These are phyloP conservation scores for Botrytis elliptica DNA, from an alignment of 2,329 filamentous ascomycete species.

Conservation along the genomic window DNA sequence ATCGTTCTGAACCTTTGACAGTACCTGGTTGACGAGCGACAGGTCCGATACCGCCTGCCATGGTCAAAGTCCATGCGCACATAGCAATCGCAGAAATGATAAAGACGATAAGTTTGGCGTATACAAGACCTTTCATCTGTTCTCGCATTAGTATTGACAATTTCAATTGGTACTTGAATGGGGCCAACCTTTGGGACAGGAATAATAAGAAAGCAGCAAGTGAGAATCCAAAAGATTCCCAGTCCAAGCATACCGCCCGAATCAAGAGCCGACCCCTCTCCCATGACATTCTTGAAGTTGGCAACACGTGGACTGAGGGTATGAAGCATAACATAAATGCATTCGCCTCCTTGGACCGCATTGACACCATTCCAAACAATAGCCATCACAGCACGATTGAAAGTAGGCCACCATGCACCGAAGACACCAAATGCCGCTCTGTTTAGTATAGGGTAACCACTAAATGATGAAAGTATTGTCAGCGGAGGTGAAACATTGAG, in stretches of 20 bases:
- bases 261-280: constrained; percentile 43
- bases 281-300: constrained; percentile 43
- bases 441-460: constrained; percentile 44
- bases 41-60: constrained; percentile 39
- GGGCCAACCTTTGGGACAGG: constrained; percentile 40
- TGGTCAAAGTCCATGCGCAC: constrained; percentile 42
- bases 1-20: constrained; percentile 39
- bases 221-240: constrained; percentile 44
- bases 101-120: constrained; percentile 43
- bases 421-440: constrained; percentile 46
- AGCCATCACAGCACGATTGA: constrained; percentile 43
- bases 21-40: constrained; percentile 37
- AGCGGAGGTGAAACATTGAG: background rate
- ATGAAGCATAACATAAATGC: constrained; percentile 45
- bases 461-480: background rate
- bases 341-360: constrained; percentile 38
- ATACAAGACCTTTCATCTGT: constrained; percentile 39
- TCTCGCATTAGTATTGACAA: constrained; percentile 26
- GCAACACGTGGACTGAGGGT: constrained; percentile 45
- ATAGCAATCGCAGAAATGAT: constrained; percentile 43
- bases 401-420: constrained; percentile 47
- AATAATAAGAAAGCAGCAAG: constrained; percentile 43
- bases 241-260: constrained; percentile 46
- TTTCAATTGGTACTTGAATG: background rate
- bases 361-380: constrained; percentile 47